Percentiles rank a stretch among this genome's conserved stretches.
Evolutionary conservation across 2,329 filamentous ascomycete genomes (phyloP).

Genomic region (Pseudogymnoascus sp.): DNA sequence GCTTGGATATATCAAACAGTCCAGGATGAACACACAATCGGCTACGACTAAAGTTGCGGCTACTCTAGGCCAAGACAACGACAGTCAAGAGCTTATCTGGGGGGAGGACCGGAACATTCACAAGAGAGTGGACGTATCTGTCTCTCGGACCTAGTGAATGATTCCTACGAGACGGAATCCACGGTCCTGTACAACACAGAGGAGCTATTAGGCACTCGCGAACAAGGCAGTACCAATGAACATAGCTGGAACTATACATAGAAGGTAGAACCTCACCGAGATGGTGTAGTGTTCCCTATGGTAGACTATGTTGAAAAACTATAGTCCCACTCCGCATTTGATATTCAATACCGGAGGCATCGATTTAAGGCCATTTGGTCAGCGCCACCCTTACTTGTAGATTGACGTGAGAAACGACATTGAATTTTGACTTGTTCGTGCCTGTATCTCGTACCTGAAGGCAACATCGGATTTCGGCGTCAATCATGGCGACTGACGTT

Average conservation of each 20-base stretch:
- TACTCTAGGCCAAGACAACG: not conserved
- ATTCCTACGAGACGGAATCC: not conserved
- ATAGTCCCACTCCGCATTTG: no score
- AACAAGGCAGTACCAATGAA: not conserved
- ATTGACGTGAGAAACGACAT: not conserved
- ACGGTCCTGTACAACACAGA: not conserved
- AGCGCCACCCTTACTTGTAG: not conserved
- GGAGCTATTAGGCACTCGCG: not conserved
- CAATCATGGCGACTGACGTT: not conserved
- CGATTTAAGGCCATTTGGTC: not conserved
- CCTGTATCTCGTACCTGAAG: not conserved
- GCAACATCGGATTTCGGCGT: not conserved
- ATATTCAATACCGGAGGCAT: not conserved
- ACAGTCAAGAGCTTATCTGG: not conserved
- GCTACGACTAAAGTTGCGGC: not conserved
- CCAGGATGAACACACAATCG: not conserved
- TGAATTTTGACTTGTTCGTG: not conserved
- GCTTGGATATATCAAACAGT: not conserved
- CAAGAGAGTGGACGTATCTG: not conserved
- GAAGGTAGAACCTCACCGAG: not conserved
- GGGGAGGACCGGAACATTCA: not conserved
- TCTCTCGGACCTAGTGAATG: not conserved
- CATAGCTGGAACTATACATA: not conserved
- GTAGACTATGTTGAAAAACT: not conserved
- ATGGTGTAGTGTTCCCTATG: not conserved